Evolutionary conservation across 495 filamentous ascomycete species (phyloP).

Genomic region (Beverwykella pulmonaria): DNA sequence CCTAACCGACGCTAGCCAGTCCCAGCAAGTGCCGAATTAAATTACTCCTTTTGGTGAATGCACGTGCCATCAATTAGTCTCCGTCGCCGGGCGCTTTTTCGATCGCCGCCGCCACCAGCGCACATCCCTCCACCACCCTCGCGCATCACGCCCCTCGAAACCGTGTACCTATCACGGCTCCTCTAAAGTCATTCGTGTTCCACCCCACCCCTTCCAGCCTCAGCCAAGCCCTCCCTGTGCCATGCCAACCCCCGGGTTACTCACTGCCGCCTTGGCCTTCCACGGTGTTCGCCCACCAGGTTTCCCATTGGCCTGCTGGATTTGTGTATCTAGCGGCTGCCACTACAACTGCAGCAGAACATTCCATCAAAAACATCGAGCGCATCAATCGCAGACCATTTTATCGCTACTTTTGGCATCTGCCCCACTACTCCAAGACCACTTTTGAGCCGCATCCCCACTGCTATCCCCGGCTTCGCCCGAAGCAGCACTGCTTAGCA

Average conservation of each 20-base stretch:
- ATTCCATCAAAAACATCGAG: conserved; percentile 17
- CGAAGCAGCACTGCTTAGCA: not conserved
- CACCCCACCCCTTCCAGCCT: conserved; percentile 11
- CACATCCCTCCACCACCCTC: not conserved
- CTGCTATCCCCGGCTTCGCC: not conserved
- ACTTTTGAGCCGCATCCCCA: conserved; percentile 23
- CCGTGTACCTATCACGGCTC: conserved; percentile 18
- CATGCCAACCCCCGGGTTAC: conserved; percentile 8
- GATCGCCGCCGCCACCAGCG: not conserved
- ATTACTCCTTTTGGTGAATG: too few species aligned
- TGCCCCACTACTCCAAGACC: conserved; percentile 12
- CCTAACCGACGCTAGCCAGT: too few species aligned
- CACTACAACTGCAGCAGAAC: conserved; percentile 32
- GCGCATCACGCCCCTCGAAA: conserved; percentile 2
- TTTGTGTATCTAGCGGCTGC: conserved; percentile 14
- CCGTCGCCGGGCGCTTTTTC: not conserved
- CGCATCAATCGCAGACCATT: conserved; percentile 15
- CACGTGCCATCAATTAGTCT: not conserved
- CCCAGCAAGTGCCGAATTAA: not conserved
- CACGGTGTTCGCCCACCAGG: conserved; percentile 4
- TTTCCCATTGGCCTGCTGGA: conserved; percentile 21
- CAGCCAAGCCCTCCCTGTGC: conserved; percentile 22
- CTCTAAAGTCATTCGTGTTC: conserved; percentile 5
- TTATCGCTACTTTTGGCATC: conserved; percentile 1
- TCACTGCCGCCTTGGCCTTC: conserved; percentile 28